Evolutionary conservation across 2,329 filamentous ascomycete genomes (phyloP), one percentile per base, ranked within the genome.

Genomic region (Colletotrichum paranaense): DNA sequence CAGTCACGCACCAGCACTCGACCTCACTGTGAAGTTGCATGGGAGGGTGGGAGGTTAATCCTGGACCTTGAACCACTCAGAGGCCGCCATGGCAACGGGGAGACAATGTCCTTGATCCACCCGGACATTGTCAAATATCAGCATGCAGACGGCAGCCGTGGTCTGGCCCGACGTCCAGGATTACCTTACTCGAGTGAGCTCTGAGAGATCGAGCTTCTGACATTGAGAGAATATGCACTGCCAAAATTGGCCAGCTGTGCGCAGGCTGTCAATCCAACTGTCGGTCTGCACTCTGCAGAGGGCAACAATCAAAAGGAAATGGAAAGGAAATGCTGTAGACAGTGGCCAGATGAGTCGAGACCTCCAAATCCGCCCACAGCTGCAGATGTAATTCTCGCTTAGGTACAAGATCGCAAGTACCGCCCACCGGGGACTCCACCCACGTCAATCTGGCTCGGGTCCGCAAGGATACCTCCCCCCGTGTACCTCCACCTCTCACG

Each of bases 331-430:
- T 46, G 62, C 28, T 24, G 56, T 57, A 46, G 52, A 52, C 69
- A 68, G 65, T 30, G 63, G 52, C 65, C 69, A 72, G 58, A 53
- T 49, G 38, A 38, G 69, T 68, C 65, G 58, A 72, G 58, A 68
- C 58, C 64, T n/a, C 42, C 38, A 35, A 52, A 26, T 22, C 16
- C 56, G 49, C 58, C 64, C 52, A 63, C 35, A 55, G 24, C 32
- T 53, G 24, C 63, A 57, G 30, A 53, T 28, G 24, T 16, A 24
- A 53, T 58, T 49, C 32, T 63, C 65, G 69, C 69, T 59, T 57
- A 30, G 53, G 42, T 67, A 68, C 66, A 56, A 42, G 32, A 46
- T 65, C 32, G 52, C 24, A 65, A 19, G 62, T 65, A 65, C 49
- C 52, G 52, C 32, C 19, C 52, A 64, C 32, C n/a, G 22, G 30